Evolutionary conservation across 1,284 basidiomycete species (phyloP).

Genomic region (Coriolopsis trogii): DNA sequence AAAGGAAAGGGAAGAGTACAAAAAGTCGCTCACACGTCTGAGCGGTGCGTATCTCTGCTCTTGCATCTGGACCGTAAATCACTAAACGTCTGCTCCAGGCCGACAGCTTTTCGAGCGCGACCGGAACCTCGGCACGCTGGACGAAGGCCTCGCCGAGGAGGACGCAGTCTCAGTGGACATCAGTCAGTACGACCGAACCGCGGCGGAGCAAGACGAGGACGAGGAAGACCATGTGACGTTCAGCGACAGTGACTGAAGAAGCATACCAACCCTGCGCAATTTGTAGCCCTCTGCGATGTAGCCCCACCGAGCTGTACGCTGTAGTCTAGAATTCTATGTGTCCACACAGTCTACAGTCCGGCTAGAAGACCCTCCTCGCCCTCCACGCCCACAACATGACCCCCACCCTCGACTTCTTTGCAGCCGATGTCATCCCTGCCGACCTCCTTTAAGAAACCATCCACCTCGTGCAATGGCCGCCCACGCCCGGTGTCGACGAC

Average conservation of each 20-base stretch:
- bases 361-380: constrained; percentile 43
- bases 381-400: constrained; percentile 41
- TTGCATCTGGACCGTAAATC: background rate
- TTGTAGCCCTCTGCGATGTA: constrained; percentile 24
- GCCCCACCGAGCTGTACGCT: constrained; percentile 3
- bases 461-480: constrained; percentile 45
- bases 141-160: constrained; percentile 81
- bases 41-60: constrained; percentile 57
- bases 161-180: constrained; percentile 84
- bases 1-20: constrained; percentile 91
- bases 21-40: constrained; percentile 63
- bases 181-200: constrained; percentile 81
- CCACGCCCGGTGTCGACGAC: constrained; percentile 38
- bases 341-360: constrained; percentile 38
- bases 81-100: constrained; percentile 47
- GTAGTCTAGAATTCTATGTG: constrained; percentile 22
- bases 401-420: constrained; percentile 43
- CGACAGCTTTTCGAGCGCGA: constrained; percentile 89
- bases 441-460: constrained; percentile 63
- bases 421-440: constrained; percentile 53
- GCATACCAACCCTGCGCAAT: constrained; percentile 2
- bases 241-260: constrained; percentile 79
- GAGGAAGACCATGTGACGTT: constrained; percentile 67
- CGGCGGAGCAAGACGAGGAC: constrained; percentile 61
- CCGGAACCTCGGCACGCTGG: constrained; percentile 65